Conservation (phyloP, 2,329 filamentous ascomycete species). For the Botrytis medusae region DNA sequence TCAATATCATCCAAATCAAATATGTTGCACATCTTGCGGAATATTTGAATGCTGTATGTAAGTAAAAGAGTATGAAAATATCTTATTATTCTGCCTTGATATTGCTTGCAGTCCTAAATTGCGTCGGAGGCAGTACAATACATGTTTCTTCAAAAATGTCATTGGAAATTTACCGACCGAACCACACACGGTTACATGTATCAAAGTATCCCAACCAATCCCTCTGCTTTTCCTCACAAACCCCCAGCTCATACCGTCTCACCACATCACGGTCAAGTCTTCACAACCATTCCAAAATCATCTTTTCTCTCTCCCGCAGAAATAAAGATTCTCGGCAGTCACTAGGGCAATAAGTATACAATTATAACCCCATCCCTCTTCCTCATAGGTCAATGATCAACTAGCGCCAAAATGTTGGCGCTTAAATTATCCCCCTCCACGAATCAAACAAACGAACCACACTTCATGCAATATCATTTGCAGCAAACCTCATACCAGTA, state of each 20-base stretch:
- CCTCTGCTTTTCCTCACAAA: neutral
- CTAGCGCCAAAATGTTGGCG: constrained; percentile 2
- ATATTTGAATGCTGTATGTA: constrained; percentile 1
- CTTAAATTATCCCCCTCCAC: neutral
- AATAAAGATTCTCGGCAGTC: neutral
- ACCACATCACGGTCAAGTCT: neutral
- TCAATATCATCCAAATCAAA: neutral
- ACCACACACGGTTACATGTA: neutral
- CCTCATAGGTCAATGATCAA: neutral
- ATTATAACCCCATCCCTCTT: neutral
- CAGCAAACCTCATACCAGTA: neutral
- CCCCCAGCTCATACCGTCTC: neutral
- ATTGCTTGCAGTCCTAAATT: neutral
- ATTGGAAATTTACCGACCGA: neutral
- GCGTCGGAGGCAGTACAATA: neutral
- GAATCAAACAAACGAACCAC: neutral
- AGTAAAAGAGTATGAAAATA: neutral
- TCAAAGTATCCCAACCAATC: neutral
- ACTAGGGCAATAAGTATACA: neutral
- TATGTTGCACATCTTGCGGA: constrained; percentile 9
- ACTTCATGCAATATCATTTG: neutral
- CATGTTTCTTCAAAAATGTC: neutral
- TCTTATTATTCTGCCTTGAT: neutral
- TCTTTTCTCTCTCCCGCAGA: neutral
- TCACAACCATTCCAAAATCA: neutral